Evolutionary conservation across 192 early-diverging fungal genomes (phyloP).

Genomic region (Backusella parvicylindrica): DNA sequence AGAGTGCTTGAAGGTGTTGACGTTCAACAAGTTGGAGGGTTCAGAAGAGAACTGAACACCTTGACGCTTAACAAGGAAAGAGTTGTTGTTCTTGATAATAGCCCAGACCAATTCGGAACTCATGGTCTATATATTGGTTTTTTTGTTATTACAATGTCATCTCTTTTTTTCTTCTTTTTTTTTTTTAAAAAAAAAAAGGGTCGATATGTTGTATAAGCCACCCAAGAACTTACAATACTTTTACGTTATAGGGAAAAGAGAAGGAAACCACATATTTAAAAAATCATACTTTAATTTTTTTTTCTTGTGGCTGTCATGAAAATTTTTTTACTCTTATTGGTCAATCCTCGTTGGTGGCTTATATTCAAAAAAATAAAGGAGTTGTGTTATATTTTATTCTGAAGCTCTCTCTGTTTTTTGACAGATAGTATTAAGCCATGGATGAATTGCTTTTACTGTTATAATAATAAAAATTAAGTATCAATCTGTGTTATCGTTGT

Average conservation of each 20-base stretch:
- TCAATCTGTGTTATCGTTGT: too few relatives aligned
- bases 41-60: slow-evolving; percentile 72
- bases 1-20: slow-evolving; percentile 81
- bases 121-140: slow-evolving; percentile 24
- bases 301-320: background rate
- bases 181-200: background rate
- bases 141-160: background rate
- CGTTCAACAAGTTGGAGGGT: slow-evolving; percentile 73
- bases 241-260: slow-evolving; percentile 15
- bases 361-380: background rate
- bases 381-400: too few relatives aligned
- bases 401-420: too few relatives aligned
- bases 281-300: background rate
- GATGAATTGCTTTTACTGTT: too few relatives aligned
- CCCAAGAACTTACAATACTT: slow-evolving; percentile 11
- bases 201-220: slow-evolving; percentile 1
- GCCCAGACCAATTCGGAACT: slow-evolving; percentile 45
- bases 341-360: background rate
- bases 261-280: background rate
- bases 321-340: slow-evolving; percentile 8
- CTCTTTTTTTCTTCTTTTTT: background rate
- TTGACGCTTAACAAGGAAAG: slow-evolving; percentile 80
- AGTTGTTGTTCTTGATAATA: slow-evolving; percentile 72
- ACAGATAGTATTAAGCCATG: too few relatives aligned
- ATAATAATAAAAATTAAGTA: too few relatives aligned